Conservation (phyloP, 148 eudicot species). For the Vaccinium corymbosum region DNA sequence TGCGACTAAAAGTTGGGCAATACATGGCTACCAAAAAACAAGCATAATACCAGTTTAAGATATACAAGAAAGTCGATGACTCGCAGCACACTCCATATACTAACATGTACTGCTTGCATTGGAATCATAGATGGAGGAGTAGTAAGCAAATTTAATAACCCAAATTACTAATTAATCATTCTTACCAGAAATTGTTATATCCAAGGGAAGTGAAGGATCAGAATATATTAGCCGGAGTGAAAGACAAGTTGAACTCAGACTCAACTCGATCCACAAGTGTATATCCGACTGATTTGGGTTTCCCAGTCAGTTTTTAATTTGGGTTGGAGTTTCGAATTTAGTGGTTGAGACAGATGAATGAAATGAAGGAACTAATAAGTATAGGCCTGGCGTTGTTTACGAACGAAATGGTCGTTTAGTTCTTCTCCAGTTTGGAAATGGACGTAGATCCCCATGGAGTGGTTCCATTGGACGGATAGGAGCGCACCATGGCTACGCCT, state of each 20-base stretch:
- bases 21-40: no score
- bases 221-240: not conserved
- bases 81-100: not conserved
- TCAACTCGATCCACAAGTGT: not conserved
- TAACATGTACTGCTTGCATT: not conserved
- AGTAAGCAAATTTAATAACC: not conserved
- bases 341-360: not conserved
- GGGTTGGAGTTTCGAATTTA: not conserved
- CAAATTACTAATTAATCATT: no score
- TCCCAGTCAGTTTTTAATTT: not conserved
- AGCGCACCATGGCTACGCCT: not conserved
- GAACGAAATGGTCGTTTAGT: not conserved
- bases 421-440: not conserved
- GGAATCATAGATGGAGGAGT: not conserved
- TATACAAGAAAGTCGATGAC: no score
- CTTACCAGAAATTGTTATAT: not conserved
- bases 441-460: constrained; percentile 1
- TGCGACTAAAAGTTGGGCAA: no score
- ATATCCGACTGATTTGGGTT: not conserved
- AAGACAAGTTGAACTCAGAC: not conserved
- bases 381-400: not conserved
- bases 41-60: no score
- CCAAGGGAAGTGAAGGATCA: not conserved
- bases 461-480: not conserved
- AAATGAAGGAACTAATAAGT: not conserved